Conservation (phyloP, 2,329 filamentous ascomycete species). For the Sporothrix mexicana region DNA sequence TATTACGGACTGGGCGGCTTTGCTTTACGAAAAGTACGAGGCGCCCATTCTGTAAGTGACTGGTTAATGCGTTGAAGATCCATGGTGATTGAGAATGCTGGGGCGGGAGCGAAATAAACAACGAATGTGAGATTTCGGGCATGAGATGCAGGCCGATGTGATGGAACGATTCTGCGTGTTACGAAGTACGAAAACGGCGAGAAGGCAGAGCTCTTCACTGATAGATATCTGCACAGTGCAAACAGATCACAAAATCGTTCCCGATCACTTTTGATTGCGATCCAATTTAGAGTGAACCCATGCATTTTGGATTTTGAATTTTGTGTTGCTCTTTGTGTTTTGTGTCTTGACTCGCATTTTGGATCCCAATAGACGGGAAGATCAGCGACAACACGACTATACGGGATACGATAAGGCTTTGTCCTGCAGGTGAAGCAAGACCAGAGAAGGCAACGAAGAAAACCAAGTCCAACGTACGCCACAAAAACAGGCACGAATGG, state of each 20-base stretch:
- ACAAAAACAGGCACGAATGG: too few relatives aligned
- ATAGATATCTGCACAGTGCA: background rate
- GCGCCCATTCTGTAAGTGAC: too few relatives aligned
- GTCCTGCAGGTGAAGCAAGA: too few relatives aligned
- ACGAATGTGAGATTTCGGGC: background rate
- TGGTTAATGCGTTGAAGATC: too few relatives aligned
- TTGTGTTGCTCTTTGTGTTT: background rate
- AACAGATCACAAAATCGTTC: background rate
- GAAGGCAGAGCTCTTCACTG: too few relatives aligned
- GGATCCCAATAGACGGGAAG: background rate
- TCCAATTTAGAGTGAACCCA: slow-evolving; percentile 5
- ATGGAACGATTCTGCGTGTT: background rate
- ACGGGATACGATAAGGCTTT: background rate
- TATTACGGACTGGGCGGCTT: background rate
- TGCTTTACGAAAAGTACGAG: background rate
- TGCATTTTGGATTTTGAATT: background rate
- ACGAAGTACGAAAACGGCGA: too few relatives aligned
- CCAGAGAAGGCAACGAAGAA: too few relatives aligned
- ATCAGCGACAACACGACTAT: background rate
- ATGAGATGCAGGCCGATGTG: background rate
- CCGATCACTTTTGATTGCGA: background rate
- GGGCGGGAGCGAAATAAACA: slow-evolving; percentile 10
- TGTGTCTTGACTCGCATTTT: slow-evolving; percentile 4
- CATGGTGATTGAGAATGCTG: background rate
- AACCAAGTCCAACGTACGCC: too few relatives aligned